These are phyloP conservation scores for Marasmius tenuissimus DNA, from an alignment of 1,284 basidiomycete genomes.

Conservation along the genomic window DNA sequence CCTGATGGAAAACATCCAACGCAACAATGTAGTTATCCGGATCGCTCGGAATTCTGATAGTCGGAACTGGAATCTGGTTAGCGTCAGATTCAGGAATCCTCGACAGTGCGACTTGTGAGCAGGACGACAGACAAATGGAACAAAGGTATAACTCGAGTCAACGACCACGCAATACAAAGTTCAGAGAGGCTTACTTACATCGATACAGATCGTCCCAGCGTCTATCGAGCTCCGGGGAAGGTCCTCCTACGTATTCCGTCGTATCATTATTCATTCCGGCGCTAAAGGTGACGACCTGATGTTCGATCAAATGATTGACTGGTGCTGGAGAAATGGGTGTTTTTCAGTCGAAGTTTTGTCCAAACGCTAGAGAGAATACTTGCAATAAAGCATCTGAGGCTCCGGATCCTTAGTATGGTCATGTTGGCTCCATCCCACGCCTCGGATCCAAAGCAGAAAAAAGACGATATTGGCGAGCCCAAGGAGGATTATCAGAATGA, in stretches of 20 bases:
- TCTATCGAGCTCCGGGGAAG: conserved; percentile 12
- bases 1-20: conserved; percentile 31
- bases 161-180: no score
- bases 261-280: neutral
- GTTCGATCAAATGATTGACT: neutral
- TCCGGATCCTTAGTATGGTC: no score
- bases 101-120: conserved; percentile 19
- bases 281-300: neutral
- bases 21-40: conserved; percentile 22
- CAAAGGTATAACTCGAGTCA: no score
- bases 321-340: neutral
- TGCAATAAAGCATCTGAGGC: no score
- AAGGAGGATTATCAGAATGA: no score
- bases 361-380: no score
- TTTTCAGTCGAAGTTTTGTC: no score
- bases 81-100: conserved; percentile 23
- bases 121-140: neutral
- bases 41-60: conserved; percentile 22
- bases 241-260: conserved; percentile 12
- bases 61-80: conserved; percentile 22
- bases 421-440: no score
- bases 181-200: neutral
- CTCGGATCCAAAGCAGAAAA: no score
- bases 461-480: no score
- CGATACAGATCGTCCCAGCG: conserved; percentile 14